phyloP scores from a whole-genome alignment of 1,284 basidiomycete genomes.

The Austropuccinia psidii region DNA sequence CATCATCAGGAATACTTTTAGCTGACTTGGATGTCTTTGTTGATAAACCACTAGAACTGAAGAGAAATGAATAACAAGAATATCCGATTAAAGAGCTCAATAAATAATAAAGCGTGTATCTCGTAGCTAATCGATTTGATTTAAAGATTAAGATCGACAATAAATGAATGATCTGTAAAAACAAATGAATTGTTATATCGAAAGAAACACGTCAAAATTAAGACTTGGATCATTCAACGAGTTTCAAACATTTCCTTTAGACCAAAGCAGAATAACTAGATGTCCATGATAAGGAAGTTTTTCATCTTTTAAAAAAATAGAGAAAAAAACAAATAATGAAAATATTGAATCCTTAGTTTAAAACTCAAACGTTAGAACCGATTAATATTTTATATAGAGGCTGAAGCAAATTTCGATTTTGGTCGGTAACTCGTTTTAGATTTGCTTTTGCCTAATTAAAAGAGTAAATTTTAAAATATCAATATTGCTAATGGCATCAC shows the following conservation, averaged over 20 bases:
- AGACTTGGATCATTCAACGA: not conserved
- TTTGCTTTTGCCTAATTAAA: conserved; percentile 13
- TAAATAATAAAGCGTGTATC: conserved; percentile 12
- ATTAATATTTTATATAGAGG: conserved; percentile 2
- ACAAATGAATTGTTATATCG: not conserved
- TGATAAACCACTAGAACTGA: not conserved
- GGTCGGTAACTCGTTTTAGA: not conserved
- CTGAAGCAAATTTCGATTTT: not conserved
- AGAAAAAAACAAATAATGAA: not conserved
- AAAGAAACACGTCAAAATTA: not conserved
- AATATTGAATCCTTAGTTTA: not conserved
- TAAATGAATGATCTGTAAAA: conserved; percentile 1
- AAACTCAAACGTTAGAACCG: conserved; percentile 10
- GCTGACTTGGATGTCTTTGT: not conserved
- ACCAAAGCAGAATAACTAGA: too few species aligned
- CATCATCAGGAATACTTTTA: not conserved
- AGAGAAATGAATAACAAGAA: conserved; percentile 8
- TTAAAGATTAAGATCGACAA: conserved; percentile 12
- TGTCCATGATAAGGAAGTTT: not conserved
- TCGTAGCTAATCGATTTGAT: not conserved
- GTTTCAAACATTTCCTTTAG: too few species aligned
- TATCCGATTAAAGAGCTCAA: not conserved
- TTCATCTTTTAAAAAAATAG: not conserved
- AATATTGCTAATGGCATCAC: too few species aligned
- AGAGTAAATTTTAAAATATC: not conserved